Evolutionary conservation across 805 yeast genomes (phyloP), one percentile per base, ranked within the genome.

Genomic region (Candida chauliodis): DNA sequence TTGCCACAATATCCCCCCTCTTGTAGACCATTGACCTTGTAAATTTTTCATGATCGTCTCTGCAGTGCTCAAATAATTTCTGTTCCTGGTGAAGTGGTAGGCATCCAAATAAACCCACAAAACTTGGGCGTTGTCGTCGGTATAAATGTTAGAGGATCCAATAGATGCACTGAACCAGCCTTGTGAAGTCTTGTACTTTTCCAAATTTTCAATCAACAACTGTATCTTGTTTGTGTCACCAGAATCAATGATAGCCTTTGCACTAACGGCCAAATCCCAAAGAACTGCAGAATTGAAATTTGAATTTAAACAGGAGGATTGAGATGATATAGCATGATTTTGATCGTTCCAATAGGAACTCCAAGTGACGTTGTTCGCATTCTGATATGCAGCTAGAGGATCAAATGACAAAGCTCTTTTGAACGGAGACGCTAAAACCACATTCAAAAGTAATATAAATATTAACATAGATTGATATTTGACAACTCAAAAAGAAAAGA

Each of bases 121-220:
- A 3, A 53, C 41, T 37, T 59, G 64, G 1, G 56, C 49, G 39
- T 57, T 55, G 40, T 59, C 64, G 39, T 59, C 64, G 17, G 45
- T 52, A 38, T 59, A 59, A 16, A 58, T 47, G 30, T 58, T 61
- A 14, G 40, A 34, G 33, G 52, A 52, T 13, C 46, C 45, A 7
- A 47, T 53, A 2, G 51, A 47, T 2, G 55, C 36, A 1, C 61
- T 51, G 14, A 43, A 59, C 33, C 52, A 59, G 7, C 52, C 57
- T 0, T 41, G 37, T 6, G 40, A 9, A 40, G 52, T 56, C 30
- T 49, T 43, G 40, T 56, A 55, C 14, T 47, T 28, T 6, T 30
- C 17, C 15, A 59, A 34, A 16, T 49, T 45, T 4, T 40, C 23
- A 4, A 52, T 31, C 6, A 49, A 42, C 14, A 22, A 22, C 8